A percentile compares a stretch with the other conserved stretches of the same genome.
Conservation (phyloP, 1,139 yeast species). For the Neolecta irregularis region DNA sequence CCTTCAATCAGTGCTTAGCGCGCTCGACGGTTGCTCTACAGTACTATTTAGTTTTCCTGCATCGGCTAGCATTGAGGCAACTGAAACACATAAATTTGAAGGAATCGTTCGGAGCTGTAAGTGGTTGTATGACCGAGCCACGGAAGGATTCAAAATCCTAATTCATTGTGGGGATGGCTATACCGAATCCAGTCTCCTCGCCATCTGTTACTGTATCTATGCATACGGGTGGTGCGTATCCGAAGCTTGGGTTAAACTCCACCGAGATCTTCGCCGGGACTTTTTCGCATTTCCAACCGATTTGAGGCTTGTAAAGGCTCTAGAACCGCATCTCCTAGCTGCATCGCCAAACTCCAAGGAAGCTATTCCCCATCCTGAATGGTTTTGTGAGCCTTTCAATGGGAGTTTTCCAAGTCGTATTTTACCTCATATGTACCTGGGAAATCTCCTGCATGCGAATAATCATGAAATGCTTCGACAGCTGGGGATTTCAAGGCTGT, state of each 20-base stretch:
- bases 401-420: slow-evolving; percentile 65
- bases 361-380: slow-evolving; percentile 15
- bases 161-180: slow-evolving; percentile 83
- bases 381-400: slow-evolving; percentile 26
- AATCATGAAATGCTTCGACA: slow-evolving; percentile 45
- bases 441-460: slow-evolving; percentile 72
- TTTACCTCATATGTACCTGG: slow-evolving; percentile 70
- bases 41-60: no score
- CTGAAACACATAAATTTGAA: slow-evolving; percentile 39
- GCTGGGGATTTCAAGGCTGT: slow-evolving; percentile 57
- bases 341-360: slow-evolving; percentile 26
- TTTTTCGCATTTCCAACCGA: slow-evolving; percentile 72
- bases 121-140: slow-evolving; percentile 31
- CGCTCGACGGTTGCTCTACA: no score
- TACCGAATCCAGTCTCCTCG: slow-evolving; percentile 70
- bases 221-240: slow-evolving; percentile 37
- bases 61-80: no score
- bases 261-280: slow-evolving; percentile 52
- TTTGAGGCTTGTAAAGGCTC: slow-evolving; percentile 43
- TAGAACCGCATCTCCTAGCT: slow-evolving; percentile 44
- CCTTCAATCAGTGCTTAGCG: no score
- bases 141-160: slow-evolving; percentile 26
- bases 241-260: slow-evolving; percentile 42
- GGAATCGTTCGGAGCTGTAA: slow-evolving; percentile 51
- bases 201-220: slow-evolving; percentile 57